These are phyloP conservation scores for Pythium coloratum DNA, from an alignment of 352 stramenopile species.

Conservation along the genomic window DNA sequence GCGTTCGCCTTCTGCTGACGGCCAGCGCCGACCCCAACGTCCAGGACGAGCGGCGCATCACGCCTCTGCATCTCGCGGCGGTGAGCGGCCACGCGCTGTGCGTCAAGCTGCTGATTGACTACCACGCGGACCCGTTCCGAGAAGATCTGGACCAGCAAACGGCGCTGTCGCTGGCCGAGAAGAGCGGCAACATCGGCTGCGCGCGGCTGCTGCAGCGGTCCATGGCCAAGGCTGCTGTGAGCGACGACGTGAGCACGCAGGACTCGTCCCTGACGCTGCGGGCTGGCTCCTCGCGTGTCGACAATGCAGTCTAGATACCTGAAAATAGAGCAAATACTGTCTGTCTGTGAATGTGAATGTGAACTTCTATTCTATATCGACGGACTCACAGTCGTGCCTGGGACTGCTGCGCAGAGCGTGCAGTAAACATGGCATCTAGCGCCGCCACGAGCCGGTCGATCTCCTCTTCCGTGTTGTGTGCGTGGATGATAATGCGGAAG, in stretches of 20 bases:
- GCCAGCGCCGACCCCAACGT: conserved; percentile 69
- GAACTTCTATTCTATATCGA: background rate
- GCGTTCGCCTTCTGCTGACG: conserved; percentile 60
- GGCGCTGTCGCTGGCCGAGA: conserved; percentile 61
- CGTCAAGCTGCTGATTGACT: conserved; percentile 78
- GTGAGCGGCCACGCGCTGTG: conserved; percentile 73
- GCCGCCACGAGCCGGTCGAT: conserved; percentile 69
- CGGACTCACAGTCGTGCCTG: conserved; percentile 8
- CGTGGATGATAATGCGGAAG: conserved; percentile 95
- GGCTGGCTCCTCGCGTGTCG: conserved; percentile 50
- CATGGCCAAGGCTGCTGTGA: conserved; percentile 71
- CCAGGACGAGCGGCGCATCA: conserved; percentile 70
- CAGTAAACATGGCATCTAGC: conserved; percentile 47
- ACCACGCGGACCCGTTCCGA: conserved; percentile 78
- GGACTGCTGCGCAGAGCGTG: background rate
- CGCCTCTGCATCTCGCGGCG: conserved; percentile 70
- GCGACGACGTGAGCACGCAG: conserved; percentile 33
- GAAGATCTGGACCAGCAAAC: conserved; percentile 80
- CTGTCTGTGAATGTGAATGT: background rate
- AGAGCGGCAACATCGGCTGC: conserved; percentile 78
- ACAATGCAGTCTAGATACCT: conserved; percentile 64
- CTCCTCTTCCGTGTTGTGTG: conserved; percentile 91
- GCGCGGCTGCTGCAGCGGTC: conserved; percentile 67
- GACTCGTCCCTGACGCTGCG: conserved; percentile 59
- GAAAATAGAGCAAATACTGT: background rate